Conservation (phyloP, 106 monocot genomes). For the Acorus gramineus region DNA sequence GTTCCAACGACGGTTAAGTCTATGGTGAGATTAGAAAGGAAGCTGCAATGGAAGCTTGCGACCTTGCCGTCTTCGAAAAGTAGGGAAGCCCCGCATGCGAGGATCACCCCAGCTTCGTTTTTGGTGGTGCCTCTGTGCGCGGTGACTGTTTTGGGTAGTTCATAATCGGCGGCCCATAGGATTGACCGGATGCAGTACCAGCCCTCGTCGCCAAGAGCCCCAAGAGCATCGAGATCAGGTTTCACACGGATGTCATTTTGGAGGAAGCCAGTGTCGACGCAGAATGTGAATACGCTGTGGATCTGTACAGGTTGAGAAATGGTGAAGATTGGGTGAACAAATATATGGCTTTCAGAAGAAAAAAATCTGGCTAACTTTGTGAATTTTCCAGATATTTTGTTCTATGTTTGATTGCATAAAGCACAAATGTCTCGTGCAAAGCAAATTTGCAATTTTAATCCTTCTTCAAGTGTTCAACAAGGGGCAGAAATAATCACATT, state of each 20-base stretch:
- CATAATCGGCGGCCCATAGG: constrained; percentile 56
- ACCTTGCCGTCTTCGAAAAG: constrained; percentile 52
- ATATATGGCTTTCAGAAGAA: no score
- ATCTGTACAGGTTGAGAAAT: constrained; percentile 22
- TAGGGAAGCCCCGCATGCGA: constrained; percentile 50
- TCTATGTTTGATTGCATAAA: no score
- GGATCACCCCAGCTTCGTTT: constrained; percentile 47
- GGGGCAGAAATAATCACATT: no score
- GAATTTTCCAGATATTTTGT: no score
- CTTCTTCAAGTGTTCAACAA: no score
- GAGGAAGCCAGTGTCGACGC: constrained; percentile 35
- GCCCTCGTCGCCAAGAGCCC: constrained; percentile 60
- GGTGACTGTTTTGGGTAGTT: constrained; percentile 45
- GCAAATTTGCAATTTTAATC: no score
- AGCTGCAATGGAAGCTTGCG: constrained; percentile 63
- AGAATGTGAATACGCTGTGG: constrained; percentile 35
- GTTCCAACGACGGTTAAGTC: constrained; percentile 37
- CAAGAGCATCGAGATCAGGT: constrained; percentile 75
- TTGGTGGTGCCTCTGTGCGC: constrained; percentile 27
- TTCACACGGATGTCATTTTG: constrained; percentile 76
- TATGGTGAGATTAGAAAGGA: constrained; percentile 54
- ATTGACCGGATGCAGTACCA: constrained; percentile 79
- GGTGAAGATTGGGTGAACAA: background rate
- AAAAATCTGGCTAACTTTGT: background rate
- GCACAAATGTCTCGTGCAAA: no score